Evolutionary conservation across 306 rosid species (phyloP), one percentile per base, ranked within the genome.

Genomic region (Dalbergia oliveri): DNA sequence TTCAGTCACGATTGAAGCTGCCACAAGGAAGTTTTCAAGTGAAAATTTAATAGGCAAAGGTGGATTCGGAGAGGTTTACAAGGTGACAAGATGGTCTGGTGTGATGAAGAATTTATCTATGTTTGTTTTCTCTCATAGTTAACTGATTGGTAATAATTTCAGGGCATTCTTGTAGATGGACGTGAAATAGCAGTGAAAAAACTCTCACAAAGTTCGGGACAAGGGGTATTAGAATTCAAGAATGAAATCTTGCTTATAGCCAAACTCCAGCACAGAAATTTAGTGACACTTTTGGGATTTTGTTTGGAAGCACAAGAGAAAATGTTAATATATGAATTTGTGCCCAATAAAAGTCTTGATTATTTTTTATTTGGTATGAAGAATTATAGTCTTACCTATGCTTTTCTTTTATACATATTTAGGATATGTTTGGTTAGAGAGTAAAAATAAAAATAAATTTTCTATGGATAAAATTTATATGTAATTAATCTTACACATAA

Each of bases 51-150:
- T 87, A 53, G 93, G 90, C 41, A 60, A 66, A 70, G 91, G 93
- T 14, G 91, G 90, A 79, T 90, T 86, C 73, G 91, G 91, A n/a
- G 75, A 41, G 4, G 93, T 87, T 16, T 89, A 82, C 83, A 76
- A 89, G 91, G 93, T 86, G 69, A 4, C 18, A 49, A 39, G 21
- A 9, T n/a, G 16, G 54, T 67, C 2, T 26, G 3, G 31, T 26
- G 31, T 26, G 3, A 26, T 26, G 31, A 26, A 39, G 16, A 2
- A 65, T 73, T 2, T 18, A 58, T 26, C 33, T 76, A 19, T 15
- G 7, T 1, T 53, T 11, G 0, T 39, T 0, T 4, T 37, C 41
- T 70, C 5, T 14, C 34, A 1, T 15, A 15, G 65, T 35, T 72
- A 13, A 69, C 62, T 15, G 12, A 69, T 1, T 5, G 0, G 41